Evolutionary conservation across 805 yeast genomes (phyloP), one percentile per base, ranked within the genome.

Genomic region (Pichia rugopelliculosa): DNA sequence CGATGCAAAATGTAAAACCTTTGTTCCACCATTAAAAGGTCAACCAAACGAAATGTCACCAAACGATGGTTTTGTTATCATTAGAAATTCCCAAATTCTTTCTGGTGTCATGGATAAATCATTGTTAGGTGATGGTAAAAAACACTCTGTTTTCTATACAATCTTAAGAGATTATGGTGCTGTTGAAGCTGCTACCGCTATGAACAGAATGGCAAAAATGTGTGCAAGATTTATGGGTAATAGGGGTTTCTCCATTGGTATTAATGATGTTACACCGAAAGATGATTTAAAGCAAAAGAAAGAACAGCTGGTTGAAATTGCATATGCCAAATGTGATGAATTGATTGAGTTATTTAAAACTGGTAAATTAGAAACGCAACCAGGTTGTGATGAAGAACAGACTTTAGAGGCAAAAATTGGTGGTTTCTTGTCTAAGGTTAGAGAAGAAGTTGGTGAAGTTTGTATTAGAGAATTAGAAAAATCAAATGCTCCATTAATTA

Each of bases 181-280:
- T 6, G 84, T 82, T 55, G 96, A 85, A 58, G 98, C 99, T 1
- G 96, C 96, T 3, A 72, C 70, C 23, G 96, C 98, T 6, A 93
- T 93, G 99, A 91, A 95, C 67, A 75, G 99, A 64, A 90, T 93
- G 98, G 96, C 99, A n/a, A 95, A 95, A 68, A 69, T 95, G 58
- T 90, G 98, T 74, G 98, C 99, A 1, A 74, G 99, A 59, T 93
- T 69, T 65, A 72, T 93, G 60, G 99, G 98, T 51, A 87, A 90
- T 60, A 75, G 97, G 48, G 99, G 99, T 0, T 93, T 93, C 59
- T 88, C 96, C 1, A 95, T 93, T 62, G 99, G 99, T 68, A 90
- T 93, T 58, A 84, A 83, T 57, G 99, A 93, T 68, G 99, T 93
- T 38, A 93, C 96, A 2, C 99, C 99, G 1, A 96, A 95, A 27